These are phyloP conservation scores for Batrachochytrium dendrobatidis DNA, from an alignment of 371 early-diverging fungal genomes.

Conservation along the genomic window DNA sequence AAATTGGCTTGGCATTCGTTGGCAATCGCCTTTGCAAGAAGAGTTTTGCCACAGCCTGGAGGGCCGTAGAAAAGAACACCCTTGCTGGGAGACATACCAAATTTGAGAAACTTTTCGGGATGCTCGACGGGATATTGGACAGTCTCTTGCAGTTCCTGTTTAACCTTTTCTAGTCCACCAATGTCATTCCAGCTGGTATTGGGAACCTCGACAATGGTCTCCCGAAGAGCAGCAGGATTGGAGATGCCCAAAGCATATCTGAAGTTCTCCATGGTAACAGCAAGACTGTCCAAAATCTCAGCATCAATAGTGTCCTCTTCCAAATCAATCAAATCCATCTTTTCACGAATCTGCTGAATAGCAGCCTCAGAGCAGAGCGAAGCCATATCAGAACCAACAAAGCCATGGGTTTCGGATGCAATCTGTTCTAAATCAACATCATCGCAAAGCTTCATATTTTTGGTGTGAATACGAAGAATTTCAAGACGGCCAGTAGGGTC, in stretches of 20 bases:
- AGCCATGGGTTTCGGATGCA: slow-evolving; percentile 98
- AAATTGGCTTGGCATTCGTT: slow-evolving; percentile 99
- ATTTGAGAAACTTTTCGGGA: slow-evolving; percentile 99
- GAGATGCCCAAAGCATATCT: slow-evolving; percentile 92
- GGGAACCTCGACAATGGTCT: slow-evolving; percentile 99
- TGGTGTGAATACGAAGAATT: slow-evolving; percentile 98
- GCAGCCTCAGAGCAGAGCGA: slow-evolving; percentile 99
- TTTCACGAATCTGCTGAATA: slow-evolving; percentile 99
- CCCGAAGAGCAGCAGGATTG: slow-evolving; percentile 99
- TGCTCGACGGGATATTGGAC: slow-evolving; percentile 99
- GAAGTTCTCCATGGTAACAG: slow-evolving; percentile 99
- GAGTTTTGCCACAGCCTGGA: slow-evolving; percentile 99
- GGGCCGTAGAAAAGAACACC: slow-evolving; percentile 99
- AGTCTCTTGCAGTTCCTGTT: slow-evolving; percentile 98
- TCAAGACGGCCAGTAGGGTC: slow-evolving; percentile 98
- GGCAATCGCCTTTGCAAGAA: slow-evolving; percentile 99
- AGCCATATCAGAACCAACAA: slow-evolving; percentile 98
- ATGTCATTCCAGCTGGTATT: slow-evolving; percentile 98
- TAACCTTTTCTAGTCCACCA: slow-evolving; percentile 98
- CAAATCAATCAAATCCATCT: slow-evolving; percentile 92
- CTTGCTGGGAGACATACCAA: slow-evolving; percentile 99
- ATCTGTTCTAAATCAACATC: slow-evolving; percentile 98
- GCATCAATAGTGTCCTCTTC: slow-evolving; percentile 99
- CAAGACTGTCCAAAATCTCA: slow-evolving; percentile 91
- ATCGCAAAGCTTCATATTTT: slow-evolving; percentile 98